phyloP scores from a whole-genome alignment of 129 eudicot genomes.

The Arctium lappa region DNA sequence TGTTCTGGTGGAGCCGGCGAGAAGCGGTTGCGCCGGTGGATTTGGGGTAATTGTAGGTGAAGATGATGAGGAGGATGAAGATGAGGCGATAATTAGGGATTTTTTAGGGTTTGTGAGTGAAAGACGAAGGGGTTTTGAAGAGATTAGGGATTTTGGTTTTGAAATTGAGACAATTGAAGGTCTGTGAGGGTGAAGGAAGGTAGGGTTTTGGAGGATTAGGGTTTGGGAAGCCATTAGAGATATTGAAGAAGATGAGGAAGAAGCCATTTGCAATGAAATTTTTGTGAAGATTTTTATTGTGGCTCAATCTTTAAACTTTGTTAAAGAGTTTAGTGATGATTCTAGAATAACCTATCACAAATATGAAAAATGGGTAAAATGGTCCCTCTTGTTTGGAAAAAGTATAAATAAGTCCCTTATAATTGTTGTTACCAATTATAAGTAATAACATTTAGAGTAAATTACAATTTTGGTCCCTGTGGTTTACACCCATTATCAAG shows the following conservation, averaged over 20 bases:
- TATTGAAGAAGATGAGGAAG: slow-evolving; percentile 20
- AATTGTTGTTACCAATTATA: no score
- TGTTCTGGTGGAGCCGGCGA: slow-evolving; percentile 60
- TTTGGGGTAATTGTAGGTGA: slow-evolving; percentile 9
- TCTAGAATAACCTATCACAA: background rate
- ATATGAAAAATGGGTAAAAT: background rate
- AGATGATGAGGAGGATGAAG: slow-evolving; percentile 20
- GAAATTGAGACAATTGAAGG: slow-evolving; percentile 22
- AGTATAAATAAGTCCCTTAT: background rate
- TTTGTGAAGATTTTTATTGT: background rate
- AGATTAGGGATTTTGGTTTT: slow-evolving; percentile 12
- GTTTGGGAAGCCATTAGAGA: slow-evolving; percentile 62
- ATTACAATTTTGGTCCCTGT: no score
- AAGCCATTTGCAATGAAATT: slow-evolving; percentile 10
- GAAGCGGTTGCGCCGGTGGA: slow-evolving; percentile 21
- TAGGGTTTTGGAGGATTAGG: slow-evolving; percentile 38
- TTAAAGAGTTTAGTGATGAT: slow-evolving; percentile 12
- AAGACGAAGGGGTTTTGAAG: slow-evolving; percentile 18
- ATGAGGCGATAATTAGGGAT: slow-evolving; percentile 32
- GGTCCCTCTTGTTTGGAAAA: background rate
- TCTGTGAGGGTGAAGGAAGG: slow-evolving; percentile 14
- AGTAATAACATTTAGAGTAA: no score
- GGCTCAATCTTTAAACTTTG: slow-evolving; percentile 5
- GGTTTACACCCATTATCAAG: no score
- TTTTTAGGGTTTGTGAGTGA: slow-evolving; percentile 23